These are phyloP conservation scores for Saccharomyces jurei DNA, from an alignment of 805 yeast species.

Conservation along the genomic window DNA sequence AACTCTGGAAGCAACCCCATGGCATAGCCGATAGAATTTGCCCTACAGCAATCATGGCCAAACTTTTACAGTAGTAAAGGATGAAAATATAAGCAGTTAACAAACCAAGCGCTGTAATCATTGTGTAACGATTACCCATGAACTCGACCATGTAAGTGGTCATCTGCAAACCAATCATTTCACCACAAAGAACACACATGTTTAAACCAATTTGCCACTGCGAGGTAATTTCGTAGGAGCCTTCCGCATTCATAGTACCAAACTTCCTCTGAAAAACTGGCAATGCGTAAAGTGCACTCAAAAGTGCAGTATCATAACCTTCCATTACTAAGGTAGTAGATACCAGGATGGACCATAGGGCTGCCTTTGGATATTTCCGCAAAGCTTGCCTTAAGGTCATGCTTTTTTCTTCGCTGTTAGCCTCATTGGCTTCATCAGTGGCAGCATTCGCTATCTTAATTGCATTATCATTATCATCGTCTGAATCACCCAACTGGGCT, in stretches of 20 bases:
- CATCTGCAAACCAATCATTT: constrained; percentile 38
- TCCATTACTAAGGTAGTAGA: constrained; percentile 41
- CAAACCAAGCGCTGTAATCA: constrained; percentile 26
- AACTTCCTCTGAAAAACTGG: constrained; percentile 38
- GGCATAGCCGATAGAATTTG: constrained; percentile 39
- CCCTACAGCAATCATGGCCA: constrained; percentile 35
- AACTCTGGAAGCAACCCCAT: constrained; percentile 48
- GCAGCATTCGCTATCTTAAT: constrained; percentile 2
- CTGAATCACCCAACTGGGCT: background rate
- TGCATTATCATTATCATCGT: constrained; percentile 3
- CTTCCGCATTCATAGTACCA: constrained; percentile 29
- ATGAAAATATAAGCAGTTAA: constrained; percentile 38
- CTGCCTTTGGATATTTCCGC: constrained; percentile 39
- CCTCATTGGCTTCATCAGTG: constrained; percentile 12
- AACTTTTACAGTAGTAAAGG: constrained; percentile 38
- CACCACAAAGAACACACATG: constrained; percentile 31
- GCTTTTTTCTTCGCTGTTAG: constrained; percentile 20
- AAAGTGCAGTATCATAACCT: constrained; percentile 40
- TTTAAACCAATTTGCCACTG: constrained; percentile 36
- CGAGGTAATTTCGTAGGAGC: constrained; percentile 32
- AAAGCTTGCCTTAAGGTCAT: constrained; percentile 31
- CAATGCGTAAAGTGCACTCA: constrained; percentile 38
- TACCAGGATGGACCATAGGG: constrained; percentile 39
- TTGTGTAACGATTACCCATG: constrained; percentile 40
- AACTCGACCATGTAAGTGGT: constrained; percentile 39